phyloP scores from a whole-genome alignment of 331 rosid species.

The Spiraea crenata region DNA sequence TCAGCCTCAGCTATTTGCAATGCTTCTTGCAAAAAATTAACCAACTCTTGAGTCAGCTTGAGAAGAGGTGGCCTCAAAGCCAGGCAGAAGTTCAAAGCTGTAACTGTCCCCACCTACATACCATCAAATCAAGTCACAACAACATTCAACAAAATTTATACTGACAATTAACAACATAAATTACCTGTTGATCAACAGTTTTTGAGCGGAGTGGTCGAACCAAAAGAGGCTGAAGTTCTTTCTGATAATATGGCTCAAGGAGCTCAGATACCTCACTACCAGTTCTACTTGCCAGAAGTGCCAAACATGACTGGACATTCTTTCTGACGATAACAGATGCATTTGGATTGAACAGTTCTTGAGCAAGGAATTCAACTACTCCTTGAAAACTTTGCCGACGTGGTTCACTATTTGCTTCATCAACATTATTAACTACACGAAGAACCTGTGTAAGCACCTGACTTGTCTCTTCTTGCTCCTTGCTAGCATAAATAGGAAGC shows the following conservation, averaged over 20 bases:
- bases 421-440: constrained; percentile 96
- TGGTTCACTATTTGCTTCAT: constrained; percentile 96
- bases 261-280: constrained; percentile 99
- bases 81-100: constrained; percentile 92
- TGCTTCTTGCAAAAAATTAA: constrained; percentile 96
- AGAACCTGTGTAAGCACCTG: constrained; percentile 99
- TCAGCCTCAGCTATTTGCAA: constrained; percentile 97
- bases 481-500: constrained; percentile 91
- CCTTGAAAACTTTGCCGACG: constrained; percentile 89
- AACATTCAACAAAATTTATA: constrained; percentile 6
- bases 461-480: constrained; percentile 99
- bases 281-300: constrained; percentile 94
- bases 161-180: constrained; percentile 20
- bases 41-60: constrained; percentile 90
- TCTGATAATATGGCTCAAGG: constrained; percentile 81
- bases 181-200: constrained; percentile 96
- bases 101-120: constrained; percentile 89
- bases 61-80: constrained; percentile 99
- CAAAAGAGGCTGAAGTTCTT: constrained; percentile 91
- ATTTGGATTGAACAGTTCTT: constrained; percentile 90
- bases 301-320: constrained; percentile 94
- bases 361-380: constrained; percentile 88
- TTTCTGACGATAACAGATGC: constrained; percentile 93
- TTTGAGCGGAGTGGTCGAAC: constrained; percentile 74
- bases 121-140: constrained; percentile 31